phyloP scores from a whole-genome alignment of 495 filamentous ascomycete species.

The Astrothelium subdiscretum region DNA sequence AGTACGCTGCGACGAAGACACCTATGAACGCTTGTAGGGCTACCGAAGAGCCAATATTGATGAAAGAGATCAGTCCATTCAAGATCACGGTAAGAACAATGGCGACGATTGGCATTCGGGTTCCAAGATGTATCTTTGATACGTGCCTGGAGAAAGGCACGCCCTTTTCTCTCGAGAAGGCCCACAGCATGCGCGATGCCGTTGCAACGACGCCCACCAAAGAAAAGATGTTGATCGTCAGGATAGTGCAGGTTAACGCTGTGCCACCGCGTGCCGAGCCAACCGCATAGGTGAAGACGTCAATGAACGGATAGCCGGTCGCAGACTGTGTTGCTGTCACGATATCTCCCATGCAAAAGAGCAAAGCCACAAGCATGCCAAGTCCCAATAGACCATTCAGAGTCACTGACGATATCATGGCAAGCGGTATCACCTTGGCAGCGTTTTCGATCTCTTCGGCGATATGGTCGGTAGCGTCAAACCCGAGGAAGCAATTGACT shows the following conservation, averaged over 20 bases:
- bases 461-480: slow-evolving; percentile 11
- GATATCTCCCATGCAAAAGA: slow-evolving; percentile 10
- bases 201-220: slow-evolving; percentile 7
- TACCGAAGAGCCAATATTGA: slow-evolving; percentile 11
- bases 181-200: slow-evolving; percentile 15
- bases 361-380: slow-evolving; percentile 7
- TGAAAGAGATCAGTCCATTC: slow-evolving; percentile 6
- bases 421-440: slow-evolving; percentile 1
- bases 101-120: slow-evolving; percentile 9
- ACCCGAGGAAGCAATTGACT: slow-evolving; percentile 10
- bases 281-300: slow-evolving; percentile 3
- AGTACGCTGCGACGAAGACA: slow-evolving; percentile 9
- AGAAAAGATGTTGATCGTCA: neutral
- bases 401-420: slow-evolving; percentile 12
- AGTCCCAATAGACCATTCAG: slow-evolving; percentile 12
- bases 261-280: neutral
- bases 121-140: neutral
- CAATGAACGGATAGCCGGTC: slow-evolving; percentile 12
- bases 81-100: slow-evolving; percentile 6
- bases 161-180: slow-evolving; percentile 14
- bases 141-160: slow-evolving; percentile 6
- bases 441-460: slow-evolving; percentile 9
- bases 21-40: slow-evolving; percentile 9
- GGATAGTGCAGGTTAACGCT: neutral
- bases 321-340: neutral